Base-by-base conservation (phyloP, 2,329 filamentous ascomycete genomes). In the Trichoderma atroviride region DNA sequence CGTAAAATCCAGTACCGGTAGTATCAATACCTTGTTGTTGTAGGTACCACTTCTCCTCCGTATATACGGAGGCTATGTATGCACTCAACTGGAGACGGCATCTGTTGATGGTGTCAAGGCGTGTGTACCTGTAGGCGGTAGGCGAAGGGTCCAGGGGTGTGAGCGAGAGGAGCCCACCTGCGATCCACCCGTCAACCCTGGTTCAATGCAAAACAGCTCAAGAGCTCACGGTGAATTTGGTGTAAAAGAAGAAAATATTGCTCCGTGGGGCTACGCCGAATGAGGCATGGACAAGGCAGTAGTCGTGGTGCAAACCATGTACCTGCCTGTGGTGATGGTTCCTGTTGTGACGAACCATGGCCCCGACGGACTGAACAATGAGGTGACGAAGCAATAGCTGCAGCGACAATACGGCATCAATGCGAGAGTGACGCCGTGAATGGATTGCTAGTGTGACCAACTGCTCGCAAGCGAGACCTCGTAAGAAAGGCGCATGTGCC, bases 201-300 rank as follows among this genome's bases (percentile, higher is more conserved):
- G 68, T 57, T 57, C 56, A 63, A 69, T 65, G 60, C 68, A 69
- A 69, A 65, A 69, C 60, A 65, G 43, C 60, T 61, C 62, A 50
- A 40, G 56, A 50, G 37, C 53, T 40, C 55, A 47, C 55, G 61
- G 61, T 60, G 68, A 43, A 64, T 58, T 66, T 59, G 13, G 31
- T 50, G 6, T 58, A 66, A 24, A 50, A 50, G 29, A 27, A 58
- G 2, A 10, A 24, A 27, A 22, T 58, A 50, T 50, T 58, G 29
- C 56, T 56, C 55, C 40, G 53, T 35, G 14, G 14, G 43, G 24
- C 47, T 33, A 33, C 62, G 43, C 52, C 52, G 53, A 24, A 65
- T 47, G 14, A 35, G 27, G 50, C 14, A 64, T 55, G 31, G 61
- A 64, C 24, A 64, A 55, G n/a, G 47, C 22, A 6, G n/a, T 13